These are phyloP conservation scores for Geoglossum cookeanum DNA, from an alignment of 2,329 filamentous ascomycete genomes.

Conservation along the genomic window DNA sequence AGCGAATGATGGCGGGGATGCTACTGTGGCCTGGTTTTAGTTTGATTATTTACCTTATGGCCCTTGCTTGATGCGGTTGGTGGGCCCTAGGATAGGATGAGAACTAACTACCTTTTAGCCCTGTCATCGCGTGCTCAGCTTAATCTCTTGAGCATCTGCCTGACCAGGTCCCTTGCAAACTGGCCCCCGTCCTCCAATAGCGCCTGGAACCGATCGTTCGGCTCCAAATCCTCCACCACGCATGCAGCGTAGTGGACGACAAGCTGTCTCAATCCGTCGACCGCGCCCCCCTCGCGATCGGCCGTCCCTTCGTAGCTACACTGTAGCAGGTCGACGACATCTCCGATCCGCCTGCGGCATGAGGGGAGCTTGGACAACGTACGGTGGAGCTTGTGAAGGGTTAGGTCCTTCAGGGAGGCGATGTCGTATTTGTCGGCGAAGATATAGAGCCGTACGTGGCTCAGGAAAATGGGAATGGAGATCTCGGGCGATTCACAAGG, in stretches of 20 bases:
- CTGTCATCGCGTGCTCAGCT: no score
- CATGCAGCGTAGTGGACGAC: neutral
- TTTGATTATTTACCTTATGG: no score
- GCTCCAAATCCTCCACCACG: neutral
- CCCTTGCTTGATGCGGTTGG: no score
- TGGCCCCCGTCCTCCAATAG: neutral
- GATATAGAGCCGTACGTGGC: neutral
- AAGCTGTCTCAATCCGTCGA: neutral
- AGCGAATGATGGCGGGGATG: no score
- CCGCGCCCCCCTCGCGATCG: neutral
- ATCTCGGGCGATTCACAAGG: neutral
- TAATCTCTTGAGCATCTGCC: neutral
- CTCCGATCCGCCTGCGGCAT: neutral
- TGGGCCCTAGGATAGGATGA: no score
- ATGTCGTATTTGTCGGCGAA: neutral
- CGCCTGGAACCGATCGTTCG: neutral
- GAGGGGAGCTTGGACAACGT: neutral
- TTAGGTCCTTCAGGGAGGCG: neutral
- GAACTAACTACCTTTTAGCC: no score
- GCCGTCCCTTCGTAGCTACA: neutral
- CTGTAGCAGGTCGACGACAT: neutral
- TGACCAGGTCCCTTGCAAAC: neutral
- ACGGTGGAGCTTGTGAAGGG: neutral
- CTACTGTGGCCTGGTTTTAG: no score
- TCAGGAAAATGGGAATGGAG: neutral